Percentiles rank a stretch among this genome's conserved stretches.
These are phyloP conservation scores for Strigomonas galati DNA, from an alignment of 208 protist genomes.

Conservation along the genomic window DNA sequence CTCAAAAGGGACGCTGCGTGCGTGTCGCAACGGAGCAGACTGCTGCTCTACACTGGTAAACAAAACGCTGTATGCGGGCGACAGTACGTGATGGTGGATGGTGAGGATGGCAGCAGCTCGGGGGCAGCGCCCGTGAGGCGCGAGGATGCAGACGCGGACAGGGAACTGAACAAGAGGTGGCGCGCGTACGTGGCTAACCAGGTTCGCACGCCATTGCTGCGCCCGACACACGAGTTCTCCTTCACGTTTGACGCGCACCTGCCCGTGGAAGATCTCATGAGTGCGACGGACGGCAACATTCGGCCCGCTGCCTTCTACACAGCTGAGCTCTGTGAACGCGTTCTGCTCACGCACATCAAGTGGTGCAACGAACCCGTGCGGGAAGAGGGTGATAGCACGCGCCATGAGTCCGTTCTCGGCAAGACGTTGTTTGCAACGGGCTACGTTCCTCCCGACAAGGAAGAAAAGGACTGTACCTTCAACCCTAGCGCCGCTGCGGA, in stretches of 20 bases:
- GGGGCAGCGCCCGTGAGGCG: neutral
- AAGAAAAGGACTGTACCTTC: no score
- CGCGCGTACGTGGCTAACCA: conserved; percentile 17
- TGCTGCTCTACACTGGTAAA: no score
- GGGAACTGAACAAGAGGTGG: conserved; percentile 24
- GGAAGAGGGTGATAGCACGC: no score
- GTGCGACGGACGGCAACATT: neutral
- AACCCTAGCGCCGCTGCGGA: no score
- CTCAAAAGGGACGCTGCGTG: neutral
- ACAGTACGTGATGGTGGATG: neutral
- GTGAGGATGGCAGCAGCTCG: neutral
- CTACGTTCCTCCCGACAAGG: no score
- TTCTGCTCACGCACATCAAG: no score
- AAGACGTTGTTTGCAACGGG: no score
- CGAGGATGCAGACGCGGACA: neutral
- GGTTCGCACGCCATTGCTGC: conserved; percentile 24
- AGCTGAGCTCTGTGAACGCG: no score
- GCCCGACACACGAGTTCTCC: conserved; percentile 35
- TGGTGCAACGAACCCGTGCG: no score
- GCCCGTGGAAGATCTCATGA: neutral
- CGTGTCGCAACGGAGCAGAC: no score
- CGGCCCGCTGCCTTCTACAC: neutral
- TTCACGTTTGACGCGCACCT: neutral
- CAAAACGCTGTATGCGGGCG: no score
- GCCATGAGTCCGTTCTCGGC: no score